phyloP scores from a whole-genome alignment of 2,329 filamentous ascomycete species.

The Graphilbum sp. region DNA sequence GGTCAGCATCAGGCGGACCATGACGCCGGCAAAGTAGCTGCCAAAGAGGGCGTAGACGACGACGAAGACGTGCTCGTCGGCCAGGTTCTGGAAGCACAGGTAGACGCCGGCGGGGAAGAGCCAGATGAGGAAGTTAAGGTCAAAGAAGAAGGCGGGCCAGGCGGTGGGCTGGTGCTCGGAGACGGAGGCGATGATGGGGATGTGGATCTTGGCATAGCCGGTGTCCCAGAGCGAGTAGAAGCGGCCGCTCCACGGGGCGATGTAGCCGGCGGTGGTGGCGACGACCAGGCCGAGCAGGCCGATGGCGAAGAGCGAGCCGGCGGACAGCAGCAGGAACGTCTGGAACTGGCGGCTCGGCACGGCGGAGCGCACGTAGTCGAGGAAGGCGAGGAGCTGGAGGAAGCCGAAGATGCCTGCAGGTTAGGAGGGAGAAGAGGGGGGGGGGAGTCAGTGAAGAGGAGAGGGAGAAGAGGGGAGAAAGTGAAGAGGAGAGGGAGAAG shows the following conservation, averaged over 20 bases:
- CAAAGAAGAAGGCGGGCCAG: slow-evolving; percentile 99
- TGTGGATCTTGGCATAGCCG: slow-evolving; percentile 96
- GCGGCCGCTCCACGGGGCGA: slow-evolving; percentile 93
- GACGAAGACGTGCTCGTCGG: slow-evolving; percentile 94
- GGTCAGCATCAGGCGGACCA: slow-evolving; percentile 98
- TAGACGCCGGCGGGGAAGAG: slow-evolving; percentile 72
- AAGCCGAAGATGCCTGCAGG: slow-evolving; percentile 84
- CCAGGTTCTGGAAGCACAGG: slow-evolving; percentile 87
- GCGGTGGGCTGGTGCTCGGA: slow-evolving; percentile 98
- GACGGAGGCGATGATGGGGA: slow-evolving; percentile 98
- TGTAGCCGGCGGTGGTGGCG: slow-evolving; percentile 74
- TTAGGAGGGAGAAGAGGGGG: not conserved
- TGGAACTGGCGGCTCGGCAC: slow-evolving; percentile 89
- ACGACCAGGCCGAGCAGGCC: slow-evolving; percentile 65
- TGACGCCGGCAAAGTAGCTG: slow-evolving; percentile 97
- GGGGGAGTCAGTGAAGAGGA: not conserved
- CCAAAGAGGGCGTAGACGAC: slow-evolving; percentile 94
- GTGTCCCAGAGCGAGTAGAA: slow-evolving; percentile 99
- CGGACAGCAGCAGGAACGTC: slow-evolving; percentile 63
- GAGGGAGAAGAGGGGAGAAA: not conserved
- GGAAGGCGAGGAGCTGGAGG: slow-evolving; percentile 80
- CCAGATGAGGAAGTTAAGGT: slow-evolving; percentile 96
- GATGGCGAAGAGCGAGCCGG: slow-evolving; percentile 58
- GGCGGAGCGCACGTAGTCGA: slow-evolving; percentile 78
- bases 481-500: not conserved